Percentiles rank a stretch among this genome's conserved stretches.
Conservation (phyloP, 2,329 filamentous ascomycete genomes). For the Talaromyces pinophilus region DNA sequence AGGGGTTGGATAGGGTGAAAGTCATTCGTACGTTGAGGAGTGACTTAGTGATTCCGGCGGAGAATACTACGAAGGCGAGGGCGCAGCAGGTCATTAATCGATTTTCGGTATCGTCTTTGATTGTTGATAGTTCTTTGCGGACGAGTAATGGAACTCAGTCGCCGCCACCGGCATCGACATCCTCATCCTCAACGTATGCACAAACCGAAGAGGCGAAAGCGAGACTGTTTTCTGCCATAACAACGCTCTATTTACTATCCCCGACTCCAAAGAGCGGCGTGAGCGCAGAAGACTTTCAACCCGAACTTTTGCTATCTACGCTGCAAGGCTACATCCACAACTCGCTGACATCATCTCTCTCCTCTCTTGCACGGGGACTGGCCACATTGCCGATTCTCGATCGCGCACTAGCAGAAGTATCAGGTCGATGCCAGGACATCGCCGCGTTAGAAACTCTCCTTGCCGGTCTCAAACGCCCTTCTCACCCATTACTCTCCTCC, state of each 20-base stretch:
- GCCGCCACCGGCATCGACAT: conserved; percentile 30
- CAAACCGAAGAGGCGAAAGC: conserved; percentile 73
- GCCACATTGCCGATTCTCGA: conserved; percentile 80
- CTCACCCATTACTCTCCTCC: conserved; percentile 63
- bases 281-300: conserved; percentile 55
- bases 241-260: conserved; percentile 79
- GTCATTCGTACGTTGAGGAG: conserved; percentile 70
- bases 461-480: conserved; percentile 64
- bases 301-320: conserved; percentile 71
- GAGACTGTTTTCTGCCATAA: conserved; percentile 70
- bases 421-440: conserved; percentile 83
- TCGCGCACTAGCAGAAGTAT: conserved; percentile 76
- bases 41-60: conserved; percentile 68
- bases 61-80: conserved; percentile 69
- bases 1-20: conserved; percentile 72
- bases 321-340: conserved; percentile 82
- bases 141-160: conserved; percentile 24
- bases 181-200: conserved; percentile 52
- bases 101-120: conserved; percentile 70
- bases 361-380: conserved; percentile 72
- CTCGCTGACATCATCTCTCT: conserved; percentile 74
- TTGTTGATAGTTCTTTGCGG: conserved; percentile 28
- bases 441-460: conserved; percentile 83
- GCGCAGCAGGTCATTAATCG: conserved; percentile 80
- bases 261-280: conserved; percentile 58